phyloP scores from a whole-genome alignment of 208 protist species.

The Leishmania lainsoni region DNA sequence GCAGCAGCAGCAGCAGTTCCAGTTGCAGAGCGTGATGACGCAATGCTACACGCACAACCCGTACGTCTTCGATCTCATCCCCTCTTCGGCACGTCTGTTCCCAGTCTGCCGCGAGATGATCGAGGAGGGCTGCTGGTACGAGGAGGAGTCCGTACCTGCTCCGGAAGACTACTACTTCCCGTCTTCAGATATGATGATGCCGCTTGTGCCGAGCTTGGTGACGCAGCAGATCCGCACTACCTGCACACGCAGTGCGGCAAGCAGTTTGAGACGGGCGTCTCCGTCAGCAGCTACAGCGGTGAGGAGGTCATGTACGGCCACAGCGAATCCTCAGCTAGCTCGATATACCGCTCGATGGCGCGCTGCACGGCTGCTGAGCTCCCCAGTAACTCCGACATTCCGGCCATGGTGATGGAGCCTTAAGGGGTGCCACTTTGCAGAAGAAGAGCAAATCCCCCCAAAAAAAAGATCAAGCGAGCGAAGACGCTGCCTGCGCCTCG shows the following conservation, averaged over 20 bases:
- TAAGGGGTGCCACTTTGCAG: not conserved
- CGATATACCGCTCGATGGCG: conserved; percentile 9
- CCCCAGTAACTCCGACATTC: conserved; percentile 27
- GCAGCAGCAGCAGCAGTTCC: conserved; percentile 2
- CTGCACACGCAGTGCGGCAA: conserved; percentile 8
- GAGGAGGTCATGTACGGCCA: conserved; percentile 28
- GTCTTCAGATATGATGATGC: conserved; percentile 33
- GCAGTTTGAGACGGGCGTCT: conserved; percentile 15
- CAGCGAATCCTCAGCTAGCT: conserved; percentile 16
- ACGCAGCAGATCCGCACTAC: conserved; percentile 10
- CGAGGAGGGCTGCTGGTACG: conserved; percentile 35
- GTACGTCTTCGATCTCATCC: conserved; percentile 44
- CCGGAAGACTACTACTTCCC: conserved; percentile 46
- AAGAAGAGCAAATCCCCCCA: conserved; percentile 2
- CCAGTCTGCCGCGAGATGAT: conserved; percentile 16
- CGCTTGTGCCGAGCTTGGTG: conserved; percentile 27
- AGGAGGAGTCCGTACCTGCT: conserved; percentile 14
- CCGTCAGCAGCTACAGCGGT: conserved; percentile 24
- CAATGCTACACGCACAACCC: conserved; percentile 49
- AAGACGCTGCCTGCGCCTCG: not conserved
- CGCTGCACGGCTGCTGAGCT: conserved; percentile 28
- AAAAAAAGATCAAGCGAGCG: conserved; percentile 11
- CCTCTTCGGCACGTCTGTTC: conserved; percentile 35
- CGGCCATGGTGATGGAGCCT: conserved; percentile 36
- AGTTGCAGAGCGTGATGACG: conserved; percentile 1